Conservation (phyloP, 768 basidiomycete species). For the Mycena metata region DNA sequence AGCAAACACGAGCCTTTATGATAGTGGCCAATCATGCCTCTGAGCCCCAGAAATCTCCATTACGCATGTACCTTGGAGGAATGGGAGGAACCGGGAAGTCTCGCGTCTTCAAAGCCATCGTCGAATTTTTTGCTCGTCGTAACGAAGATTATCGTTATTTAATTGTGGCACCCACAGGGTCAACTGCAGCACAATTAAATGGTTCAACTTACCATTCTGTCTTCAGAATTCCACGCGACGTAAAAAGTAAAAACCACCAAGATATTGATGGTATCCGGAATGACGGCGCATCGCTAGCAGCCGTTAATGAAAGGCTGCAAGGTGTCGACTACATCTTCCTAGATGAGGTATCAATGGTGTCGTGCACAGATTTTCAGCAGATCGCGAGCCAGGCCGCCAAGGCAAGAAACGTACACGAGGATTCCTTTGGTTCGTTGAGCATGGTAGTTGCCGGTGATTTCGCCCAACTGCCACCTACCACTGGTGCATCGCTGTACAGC, state of each 20-base stretch:
- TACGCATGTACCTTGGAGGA: slow-evolving; percentile 47
- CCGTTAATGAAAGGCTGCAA: slow-evolving; percentile 27
- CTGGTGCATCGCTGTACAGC: slow-evolving; percentile 9
- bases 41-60: slow-evolving; percentile 19
- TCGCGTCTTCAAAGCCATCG: slow-evolving; percentile 36
- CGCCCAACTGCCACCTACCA: slow-evolving; percentile 49
- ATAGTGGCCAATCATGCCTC: slow-evolving; percentile 46
- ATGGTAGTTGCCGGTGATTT: slow-evolving; percentile 55
- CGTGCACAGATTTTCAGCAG: slow-evolving; percentile 42
- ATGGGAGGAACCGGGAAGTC: slow-evolving; percentile 47
- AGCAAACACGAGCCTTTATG: slow-evolving; percentile 47
- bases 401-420: slow-evolving; percentile 1
- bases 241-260: not conserved
- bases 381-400: slow-evolving; percentile 40
- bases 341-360: slow-evolving; percentile 52
- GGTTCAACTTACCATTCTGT: slow-evolving; percentile 27
- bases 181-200: slow-evolving; percentile 39
- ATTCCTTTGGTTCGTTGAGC: slow-evolving; percentile 46
- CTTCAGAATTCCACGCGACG: slow-evolving; percentile 31
- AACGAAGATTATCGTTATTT: slow-evolving; percentile 30
- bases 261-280: slow-evolving; percentile 11
- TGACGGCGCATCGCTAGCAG: not conserved
- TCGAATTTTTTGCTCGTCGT: slow-evolving; percentile 29
- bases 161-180: slow-evolving; percentile 42
- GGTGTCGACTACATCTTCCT: slow-evolving; percentile 48